Evolutionary conservation across 1,284 basidiomycete species (phyloP).

Genomic region (Ceratobasidium sp.): DNA sequence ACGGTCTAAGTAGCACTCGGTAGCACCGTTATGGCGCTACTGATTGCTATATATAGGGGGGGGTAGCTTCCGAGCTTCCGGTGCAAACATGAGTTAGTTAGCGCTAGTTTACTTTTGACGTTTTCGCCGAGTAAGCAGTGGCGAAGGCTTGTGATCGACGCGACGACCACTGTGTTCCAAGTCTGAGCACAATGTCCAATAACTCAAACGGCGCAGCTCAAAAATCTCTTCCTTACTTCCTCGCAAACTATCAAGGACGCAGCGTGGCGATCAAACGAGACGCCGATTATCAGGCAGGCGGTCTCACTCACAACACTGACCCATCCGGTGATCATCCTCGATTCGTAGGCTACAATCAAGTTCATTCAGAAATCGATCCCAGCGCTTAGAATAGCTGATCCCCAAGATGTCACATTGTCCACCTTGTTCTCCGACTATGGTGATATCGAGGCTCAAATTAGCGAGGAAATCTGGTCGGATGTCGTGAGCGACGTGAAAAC

Average conservation of each 20-base stretch:
- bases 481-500: background rate
- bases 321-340: background rate
- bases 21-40: no score
- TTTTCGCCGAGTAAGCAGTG: no score
- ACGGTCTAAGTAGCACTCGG: no score
- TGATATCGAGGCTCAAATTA: background rate
- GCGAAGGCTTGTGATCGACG: no score
- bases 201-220: background rate
- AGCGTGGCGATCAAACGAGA: background rate
- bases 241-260: background rate
- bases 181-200: background rate
- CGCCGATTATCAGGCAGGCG: background rate
- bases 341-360: background rate
- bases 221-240: background rate
- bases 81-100: no score
- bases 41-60: no score
- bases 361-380: background rate
- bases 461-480: conserved; percentile 19
- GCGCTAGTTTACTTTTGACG: no score
- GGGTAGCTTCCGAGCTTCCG: no score
- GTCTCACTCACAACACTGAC: background rate
- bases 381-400: background rate
- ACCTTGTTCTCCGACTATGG: background rate
- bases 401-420: background rate
- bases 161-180: no score